Base-by-base conservation (phyloP, 176 grass and related monocot genomes). In the Oryza meridionalis region DNA sequence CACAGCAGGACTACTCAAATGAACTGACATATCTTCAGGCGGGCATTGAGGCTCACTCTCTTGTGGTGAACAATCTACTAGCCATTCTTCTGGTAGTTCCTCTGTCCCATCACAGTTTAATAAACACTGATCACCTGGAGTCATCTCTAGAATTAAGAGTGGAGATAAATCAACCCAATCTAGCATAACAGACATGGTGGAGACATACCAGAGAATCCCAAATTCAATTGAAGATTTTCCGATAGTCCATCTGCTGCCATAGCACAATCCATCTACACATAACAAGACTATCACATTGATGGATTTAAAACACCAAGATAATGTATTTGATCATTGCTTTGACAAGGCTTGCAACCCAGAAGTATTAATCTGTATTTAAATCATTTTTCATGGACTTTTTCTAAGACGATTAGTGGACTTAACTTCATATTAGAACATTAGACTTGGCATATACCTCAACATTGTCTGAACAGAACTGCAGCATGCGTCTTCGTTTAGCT, bases 391-490 rank as follows among this genome's bases (percentile, higher is more conserved):
- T 4, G 5, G 15, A 51, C 49, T n/a, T 21, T 53, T 58, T 58
- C 2, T 58, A 21, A 58, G 5, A 58, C 7, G 7, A 58, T 58
- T 21, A 21, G n/a, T 17, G 7, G 53, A 51, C 5, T 51, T 51
- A 1, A 51, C 14, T 51, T 17, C 49, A 70, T 58, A 58, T 22
- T 68, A 32, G 26, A 79, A 65, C 32, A 26, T 16, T 37, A 29
- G 25, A 85, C 11, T 15, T 75, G 87, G 75, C 19, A 67, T 37
- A 9, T 73, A 90, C 83, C 93, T 92, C 86, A 63, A 70, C 77
- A 72, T 44, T 93, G 69, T 96, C 89, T 70, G 92, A 82, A 88
- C 89, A 92, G 75, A 99, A 99, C 76, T 94, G 96, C 42, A 99
- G 86, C 88, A 92, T 96, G 53, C 96, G 93, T 71, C 93, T 92